phyloP scores from a whole-genome alignment of 768 basidiomycete genomes.

The Trametes gibbosa region DNA sequence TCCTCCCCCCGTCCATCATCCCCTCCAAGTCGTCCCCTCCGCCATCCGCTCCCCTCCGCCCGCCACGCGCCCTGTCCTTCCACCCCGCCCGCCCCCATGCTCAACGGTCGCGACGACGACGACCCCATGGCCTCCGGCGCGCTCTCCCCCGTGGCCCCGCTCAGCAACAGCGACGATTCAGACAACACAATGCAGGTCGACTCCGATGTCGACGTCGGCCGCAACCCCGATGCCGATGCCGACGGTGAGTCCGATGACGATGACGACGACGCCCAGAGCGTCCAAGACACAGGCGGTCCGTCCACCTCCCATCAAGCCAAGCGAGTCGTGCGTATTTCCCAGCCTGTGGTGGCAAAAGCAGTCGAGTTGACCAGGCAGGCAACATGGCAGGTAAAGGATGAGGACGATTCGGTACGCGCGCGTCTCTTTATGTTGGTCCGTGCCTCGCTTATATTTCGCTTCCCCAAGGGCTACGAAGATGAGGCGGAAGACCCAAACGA shows the following conservation, averaged over 20 bases:
- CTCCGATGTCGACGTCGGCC: constrained; percentile 49
- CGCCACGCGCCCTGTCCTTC: constrained; percentile 11
- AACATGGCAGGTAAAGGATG: constrained; percentile 31
- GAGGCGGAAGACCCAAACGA: constrained; percentile 41
- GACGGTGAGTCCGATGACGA: constrained; percentile 66
- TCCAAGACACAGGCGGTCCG: constrained; percentile 37
- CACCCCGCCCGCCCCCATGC: constrained; percentile 22
- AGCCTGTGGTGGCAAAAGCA: background rate
- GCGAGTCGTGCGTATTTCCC: constrained; percentile 30
- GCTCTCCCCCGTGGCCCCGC: constrained; percentile 27
- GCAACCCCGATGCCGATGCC: constrained; percentile 38
- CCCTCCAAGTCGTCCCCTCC: constrained; percentile 25
- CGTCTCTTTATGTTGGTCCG: constrained; percentile 21
- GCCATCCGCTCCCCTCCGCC: constrained; percentile 22
- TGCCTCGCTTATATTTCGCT: constrained; percentile 19
- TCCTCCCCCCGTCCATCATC: constrained; percentile 29
- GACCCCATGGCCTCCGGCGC: constrained; percentile 24
- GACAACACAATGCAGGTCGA: constrained; percentile 69
- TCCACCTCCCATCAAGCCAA: constrained; percentile 35
- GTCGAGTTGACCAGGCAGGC: constrained; percentile 17
- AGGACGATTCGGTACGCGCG: constrained; percentile 51
- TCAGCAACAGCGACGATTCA: constrained; percentile 39
- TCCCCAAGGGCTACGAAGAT: constrained; percentile 57
- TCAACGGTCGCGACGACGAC: constrained; percentile 25
- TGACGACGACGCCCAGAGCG: constrained; percentile 49